These are phyloP conservation scores for Kurtzmaniella quercitrusa DNA, from an alignment of 1,139 yeast genomes.

Conservation along the genomic window DNA sequence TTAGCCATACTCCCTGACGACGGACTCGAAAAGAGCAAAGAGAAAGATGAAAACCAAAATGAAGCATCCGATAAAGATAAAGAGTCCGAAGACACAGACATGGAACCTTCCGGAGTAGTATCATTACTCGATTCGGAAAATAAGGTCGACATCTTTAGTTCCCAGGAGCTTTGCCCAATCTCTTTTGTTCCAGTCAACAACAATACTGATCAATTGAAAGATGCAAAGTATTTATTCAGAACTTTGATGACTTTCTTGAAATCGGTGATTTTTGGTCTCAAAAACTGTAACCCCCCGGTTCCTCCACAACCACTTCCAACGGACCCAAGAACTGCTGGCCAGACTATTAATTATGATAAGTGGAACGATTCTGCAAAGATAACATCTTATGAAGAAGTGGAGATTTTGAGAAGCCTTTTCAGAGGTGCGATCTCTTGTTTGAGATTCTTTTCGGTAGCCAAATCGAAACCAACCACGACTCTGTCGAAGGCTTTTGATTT, in stretches of 20 bases:
- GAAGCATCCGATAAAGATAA: constrained; percentile 5
- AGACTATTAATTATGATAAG: constrained; percentile 42
- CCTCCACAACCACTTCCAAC: constrained; percentile 49
- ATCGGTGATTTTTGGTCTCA: constrained; percentile 85
- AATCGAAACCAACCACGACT: constrained; percentile 34
- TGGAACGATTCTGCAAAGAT: constrained; percentile 91
- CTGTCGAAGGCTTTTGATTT: constrained; percentile 56
- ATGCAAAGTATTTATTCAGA: constrained; percentile 82
- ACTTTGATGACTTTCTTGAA: constrained; percentile 87
- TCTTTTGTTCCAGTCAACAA: constrained; percentile 24
- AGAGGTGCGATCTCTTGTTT: constrained; percentile 83
- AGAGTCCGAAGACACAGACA: constrained; percentile 21
- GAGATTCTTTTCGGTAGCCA: constrained; percentile 64
- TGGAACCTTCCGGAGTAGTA: constrained; percentile 8
- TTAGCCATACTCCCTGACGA: neutral
- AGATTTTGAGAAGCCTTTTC: constrained; percentile 70
- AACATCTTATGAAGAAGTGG: constrained; percentile 77
- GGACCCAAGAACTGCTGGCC: constrained; percentile 57
- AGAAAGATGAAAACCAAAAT: constrained; percentile 2
- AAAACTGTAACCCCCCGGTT: constrained; percentile 86
- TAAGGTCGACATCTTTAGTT: constrained; percentile 31
- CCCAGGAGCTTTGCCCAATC: constrained; percentile 40
- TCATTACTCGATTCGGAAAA: constrained; percentile 1
- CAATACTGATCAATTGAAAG: constrained; percentile 70
- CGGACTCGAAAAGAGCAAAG: constrained; percentile 2